Conservation (phyloP, 2,329 filamentous ascomycete genomes). For the Ascochyta koolunga region DNA sequence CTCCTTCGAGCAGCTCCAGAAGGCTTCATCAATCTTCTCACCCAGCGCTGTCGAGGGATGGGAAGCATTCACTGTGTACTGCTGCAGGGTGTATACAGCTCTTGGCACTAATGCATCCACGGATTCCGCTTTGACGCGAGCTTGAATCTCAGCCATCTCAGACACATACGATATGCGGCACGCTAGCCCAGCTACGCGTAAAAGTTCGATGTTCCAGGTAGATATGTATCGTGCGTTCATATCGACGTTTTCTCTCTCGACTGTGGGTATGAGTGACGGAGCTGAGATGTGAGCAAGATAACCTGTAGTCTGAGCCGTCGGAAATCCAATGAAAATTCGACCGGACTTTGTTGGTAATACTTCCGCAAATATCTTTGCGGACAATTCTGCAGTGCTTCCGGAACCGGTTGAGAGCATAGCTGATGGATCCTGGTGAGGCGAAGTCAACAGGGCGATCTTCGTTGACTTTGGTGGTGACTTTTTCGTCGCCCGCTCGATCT, state of each 20-base stretch:
- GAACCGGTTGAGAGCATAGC: constrained; percentile 65
- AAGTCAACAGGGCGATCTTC: constrained; percentile 84
- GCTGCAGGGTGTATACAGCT: constrained; percentile 81
- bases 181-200: constrained; percentile 88
- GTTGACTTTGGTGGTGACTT: constrained; percentile 92
- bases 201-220: constrained; percentile 93
- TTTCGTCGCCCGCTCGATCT: constrained; percentile 94
- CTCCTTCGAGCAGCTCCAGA: constrained; percentile 89
- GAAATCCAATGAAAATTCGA: constrained; percentile 95
- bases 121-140: constrained; percentile 62
- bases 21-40: constrained; percentile 88
- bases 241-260: constrained; percentile 96
- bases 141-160: constrained; percentile 70
- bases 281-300: constrained; percentile 93
- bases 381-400: constrained; percentile 59
- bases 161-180: constrained; percentile 85
- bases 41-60: constrained; percentile 86
- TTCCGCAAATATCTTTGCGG: constrained; percentile 83
- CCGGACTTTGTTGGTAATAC: constrained; percentile 89
- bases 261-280: constrained; percentile 93
- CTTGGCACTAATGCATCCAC: constrained; percentile 74
- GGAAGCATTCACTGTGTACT: constrained; percentile 87
- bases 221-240: constrained; percentile 94
- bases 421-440: constrained; percentile 82
- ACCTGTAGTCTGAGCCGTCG: constrained; percentile 95